Conservation (phyloP, 2,329 filamentous ascomycete genomes). For the Ophiocordyceps camponoti-rufipedis region DNA sequence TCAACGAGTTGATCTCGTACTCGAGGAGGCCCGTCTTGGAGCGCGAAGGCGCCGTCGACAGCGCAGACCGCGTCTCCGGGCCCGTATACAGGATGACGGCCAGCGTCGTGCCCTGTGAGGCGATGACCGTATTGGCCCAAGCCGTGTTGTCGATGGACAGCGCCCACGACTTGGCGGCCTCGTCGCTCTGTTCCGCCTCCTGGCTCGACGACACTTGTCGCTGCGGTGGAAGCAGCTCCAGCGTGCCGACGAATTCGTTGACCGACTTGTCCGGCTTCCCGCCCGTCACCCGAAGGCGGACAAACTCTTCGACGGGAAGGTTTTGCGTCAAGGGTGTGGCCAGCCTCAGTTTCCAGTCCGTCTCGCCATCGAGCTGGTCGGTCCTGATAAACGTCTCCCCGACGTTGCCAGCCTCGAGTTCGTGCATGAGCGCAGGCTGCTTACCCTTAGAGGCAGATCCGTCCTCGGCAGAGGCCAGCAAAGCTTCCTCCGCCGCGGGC, state of each 20-base stretch:
- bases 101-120: slow-evolving; percentile 74
- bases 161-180: slow-evolving; percentile 40
- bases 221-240: slow-evolving; percentile 49
- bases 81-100: slow-evolving; percentile 92
- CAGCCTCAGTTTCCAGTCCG: slow-evolving; percentile 90
- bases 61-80: slow-evolving; percentile 77
- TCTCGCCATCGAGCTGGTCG: slow-evolving; percentile 93
- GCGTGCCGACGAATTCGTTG: slow-evolving; percentile 83
- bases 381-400: slow-evolving; percentile 95
- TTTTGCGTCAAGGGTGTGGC: slow-evolving; percentile 73
- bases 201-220: slow-evolving; percentile 25
- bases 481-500: slow-evolving; percentile 18
- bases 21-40: slow-evolving; percentile 90
- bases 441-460: slow-evolving; percentile 16
- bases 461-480: slow-evolving; percentile 22
- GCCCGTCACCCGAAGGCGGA: slow-evolving; percentile 52
- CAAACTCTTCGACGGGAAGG: slow-evolving; percentile 55
- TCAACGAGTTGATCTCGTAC: slow-evolving; percentile 91
- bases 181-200: slow-evolving; percentile 13
- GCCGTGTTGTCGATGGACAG: slow-evolving; percentile 93
- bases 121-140: slow-evolving; percentile 95
- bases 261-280: slow-evolving; percentile 87
- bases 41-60: slow-evolving; percentile 79
- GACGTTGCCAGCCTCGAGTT: slow-evolving; percentile 23
- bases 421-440: slow-evolving; percentile 8